These are phyloP conservation scores for Sungouiella blattae DNA, from an alignment of 805 yeast genomes.

Conservation along the genomic window DNA sequence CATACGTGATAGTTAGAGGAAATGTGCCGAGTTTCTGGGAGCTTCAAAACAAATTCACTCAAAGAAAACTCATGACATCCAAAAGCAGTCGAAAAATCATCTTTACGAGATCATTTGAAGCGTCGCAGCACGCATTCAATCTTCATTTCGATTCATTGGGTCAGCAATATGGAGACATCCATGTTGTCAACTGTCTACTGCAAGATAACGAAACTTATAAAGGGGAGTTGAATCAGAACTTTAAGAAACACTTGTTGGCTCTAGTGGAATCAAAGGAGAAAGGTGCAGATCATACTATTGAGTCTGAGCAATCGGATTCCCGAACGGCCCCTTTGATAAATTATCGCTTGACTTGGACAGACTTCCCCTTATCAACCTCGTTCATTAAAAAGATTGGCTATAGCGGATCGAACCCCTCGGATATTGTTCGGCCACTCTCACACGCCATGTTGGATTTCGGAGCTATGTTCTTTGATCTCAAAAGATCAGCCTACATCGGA, in stretches of 20 bases:
- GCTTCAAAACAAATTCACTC: conserved; percentile 39
- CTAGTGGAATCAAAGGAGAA: neutral
- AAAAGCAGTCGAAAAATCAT: conserved; percentile 38
- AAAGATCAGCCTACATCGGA: conserved; percentile 34
- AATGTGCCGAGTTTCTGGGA: conserved; percentile 58
- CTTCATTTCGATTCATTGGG: conserved; percentile 47
- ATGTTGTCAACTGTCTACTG: conserved; percentile 48
- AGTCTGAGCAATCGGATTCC: neutral
- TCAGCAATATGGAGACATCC: conserved; percentile 48
- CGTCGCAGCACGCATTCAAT: conserved; percentile 49
- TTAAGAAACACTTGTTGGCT: conserved; percentile 15
- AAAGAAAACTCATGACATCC: conserved; percentile 29
- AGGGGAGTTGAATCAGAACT: conserved; percentile 42
- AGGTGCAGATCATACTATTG: neutral
- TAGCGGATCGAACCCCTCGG: conserved; percentile 28
- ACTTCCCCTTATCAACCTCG: conserved; percentile 31
- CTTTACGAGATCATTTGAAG: conserved; percentile 51
- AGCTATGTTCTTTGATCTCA: conserved; percentile 41
- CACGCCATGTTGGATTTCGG: conserved; percentile 42
- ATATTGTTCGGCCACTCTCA: conserved; percentile 26
- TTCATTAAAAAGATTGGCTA: conserved; percentile 35
- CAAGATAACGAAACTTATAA: conserved; percentile 38
- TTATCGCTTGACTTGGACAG: conserved; percentile 22
- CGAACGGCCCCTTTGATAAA: neutral
- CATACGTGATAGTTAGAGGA: conserved; percentile 47